These are phyloP conservation scores for Monosporascus ibericus DNA, from an alignment of 2,329 filamentous ascomycete genomes.

Conservation along the genomic window DNA sequence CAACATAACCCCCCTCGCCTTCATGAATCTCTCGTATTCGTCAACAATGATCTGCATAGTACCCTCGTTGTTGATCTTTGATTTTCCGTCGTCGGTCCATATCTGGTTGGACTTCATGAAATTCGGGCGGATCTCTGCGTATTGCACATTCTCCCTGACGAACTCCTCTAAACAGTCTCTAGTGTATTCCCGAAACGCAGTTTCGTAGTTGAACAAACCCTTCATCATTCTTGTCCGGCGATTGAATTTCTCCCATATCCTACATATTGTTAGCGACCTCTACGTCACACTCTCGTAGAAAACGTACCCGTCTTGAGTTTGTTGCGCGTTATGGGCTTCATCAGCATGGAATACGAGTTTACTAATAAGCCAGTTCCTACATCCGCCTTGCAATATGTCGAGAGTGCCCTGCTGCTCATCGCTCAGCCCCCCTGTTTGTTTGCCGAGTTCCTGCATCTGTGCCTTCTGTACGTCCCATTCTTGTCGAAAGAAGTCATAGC, in stretches of 20 bases:
- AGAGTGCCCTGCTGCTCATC: background rate
- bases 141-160: slow-evolving; percentile 52
- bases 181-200: slow-evolving; percentile 50
- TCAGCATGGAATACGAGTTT: slow-evolving; percentile 59
- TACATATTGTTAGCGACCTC: slow-evolving; percentile 19
- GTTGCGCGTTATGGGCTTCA: slow-evolving; percentile 49
- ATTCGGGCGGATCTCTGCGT: slow-evolving; percentile 55
- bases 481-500: slow-evolving; percentile 20
- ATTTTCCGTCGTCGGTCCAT: slow-evolving; percentile 39
- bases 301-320: slow-evolving; percentile 47
- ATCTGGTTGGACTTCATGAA: slow-evolving; percentile 50
- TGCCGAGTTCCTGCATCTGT: background rate
- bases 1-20: slow-evolving; percentile 25
- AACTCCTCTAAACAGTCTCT: slow-evolving; percentile 47
- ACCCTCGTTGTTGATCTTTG: slow-evolving; percentile 37
- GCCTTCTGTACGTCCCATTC: slow-evolving; percentile 10
- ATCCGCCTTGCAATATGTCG: slow-evolving; percentile 4
- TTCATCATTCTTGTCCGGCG: slow-evolving; percentile 56
- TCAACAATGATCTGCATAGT: slow-evolving; percentile 48
- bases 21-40: slow-evolving; percentile 38
- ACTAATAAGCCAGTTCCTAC: slow-evolving; percentile 46
- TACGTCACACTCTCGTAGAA: background rate
- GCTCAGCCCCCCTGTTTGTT: background rate
- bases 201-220: slow-evolving; percentile 52
- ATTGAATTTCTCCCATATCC: slow-evolving; percentile 57